These are phyloP conservation scores for Nakazawaea molendinolei DNA, from an alignment of 805 yeast species.

Conservation along the genomic window DNA sequence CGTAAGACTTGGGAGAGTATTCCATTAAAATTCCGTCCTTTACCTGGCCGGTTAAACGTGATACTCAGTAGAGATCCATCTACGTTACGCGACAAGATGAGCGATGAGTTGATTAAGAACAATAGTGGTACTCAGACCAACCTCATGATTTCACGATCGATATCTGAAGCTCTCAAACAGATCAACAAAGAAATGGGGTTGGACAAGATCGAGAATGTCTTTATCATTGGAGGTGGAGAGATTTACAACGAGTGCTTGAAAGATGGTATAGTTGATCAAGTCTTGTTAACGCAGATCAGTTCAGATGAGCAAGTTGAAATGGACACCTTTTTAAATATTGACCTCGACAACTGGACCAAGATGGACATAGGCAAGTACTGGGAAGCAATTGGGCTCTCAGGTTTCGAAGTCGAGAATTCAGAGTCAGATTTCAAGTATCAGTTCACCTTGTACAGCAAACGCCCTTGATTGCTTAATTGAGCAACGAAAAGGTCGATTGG, in stretches of 20 bases:
- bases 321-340: conserved; percentile 62
- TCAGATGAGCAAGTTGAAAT: conserved; percentile 35
- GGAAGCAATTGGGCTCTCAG: conserved; percentile 30
- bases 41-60: conserved; percentile 68
- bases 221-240: conserved; percentile 91
- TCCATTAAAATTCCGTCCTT: conserved; percentile 77
- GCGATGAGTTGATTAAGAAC: conserved; percentile 20
- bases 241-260: conserved; percentile 55
- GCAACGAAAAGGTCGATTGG: too few relatives aligned
- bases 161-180: conserved; percentile 36
- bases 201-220: conserved; percentile 48
- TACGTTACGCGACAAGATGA: conserved; percentile 17
- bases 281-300: conserved; percentile 58
- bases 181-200: conserved; percentile 31
- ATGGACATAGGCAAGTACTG: conserved; percentile 24
- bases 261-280: conserved; percentile 38
- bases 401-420: conserved; percentile 23
- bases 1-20: conserved; percentile 94
- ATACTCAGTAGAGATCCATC: conserved; percentile 52
- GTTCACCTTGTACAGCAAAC: conserved; percentile 53
- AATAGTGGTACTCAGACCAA: conserved; percentile 1
- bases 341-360: conserved; percentile 30
- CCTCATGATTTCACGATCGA: not conserved
- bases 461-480: not conserved
- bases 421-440: conserved; percentile 43